Percentiles rank a stretch among this genome's conserved stretches.
phyloP scores from a whole-genome alignment of 2,329 filamentous ascomycete genomes.

The Phyllosticta paracitricarpa region DNA sequence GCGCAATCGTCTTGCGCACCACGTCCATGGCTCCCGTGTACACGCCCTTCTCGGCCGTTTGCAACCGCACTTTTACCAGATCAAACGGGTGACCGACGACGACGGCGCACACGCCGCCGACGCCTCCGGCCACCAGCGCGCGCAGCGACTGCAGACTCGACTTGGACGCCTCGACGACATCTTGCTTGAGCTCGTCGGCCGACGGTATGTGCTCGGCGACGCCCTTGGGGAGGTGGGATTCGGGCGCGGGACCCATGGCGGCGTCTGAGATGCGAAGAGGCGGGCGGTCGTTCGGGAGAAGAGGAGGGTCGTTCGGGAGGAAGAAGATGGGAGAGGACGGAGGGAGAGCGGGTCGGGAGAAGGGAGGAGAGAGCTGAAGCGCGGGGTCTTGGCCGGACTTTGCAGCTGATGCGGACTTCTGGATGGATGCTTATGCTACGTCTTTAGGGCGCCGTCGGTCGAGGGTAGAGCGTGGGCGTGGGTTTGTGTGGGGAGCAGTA shows the following conservation, averaged over 20 bases:
- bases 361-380: not conserved
- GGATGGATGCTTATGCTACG: not conserved
- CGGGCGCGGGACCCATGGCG: not conserved
- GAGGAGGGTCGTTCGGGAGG: not conserved
- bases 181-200: slow-evolving; percentile 41
- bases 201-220: not conserved
- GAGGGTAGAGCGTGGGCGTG: not conserved
- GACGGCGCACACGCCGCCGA: slow-evolving; percentile 88
- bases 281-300: not conserved
- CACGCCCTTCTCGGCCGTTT: slow-evolving; percentile 89
- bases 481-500: not conserved
- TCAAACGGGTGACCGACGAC: slow-evolving; percentile 93
- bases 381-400: not conserved
- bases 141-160: slow-evolving; percentile 56
- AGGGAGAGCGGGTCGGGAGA: not conserved
- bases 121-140: slow-evolving; percentile 80
- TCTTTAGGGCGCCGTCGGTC: not conserved
- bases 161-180: slow-evolving; percentile 42
- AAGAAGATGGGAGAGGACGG: not conserved
- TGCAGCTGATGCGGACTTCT: not conserved
- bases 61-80: slow-evolving; percentile 91
- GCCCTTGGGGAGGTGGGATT: not conserved
- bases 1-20: slow-evolving; percentile 75
- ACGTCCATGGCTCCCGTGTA: slow-evolving; percentile 89
- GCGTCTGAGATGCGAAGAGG: not conserved